phyloP scores from a whole-genome alignment of 2,329 filamentous ascomycete genomes.

The Ceratocystis papillata region DNA sequence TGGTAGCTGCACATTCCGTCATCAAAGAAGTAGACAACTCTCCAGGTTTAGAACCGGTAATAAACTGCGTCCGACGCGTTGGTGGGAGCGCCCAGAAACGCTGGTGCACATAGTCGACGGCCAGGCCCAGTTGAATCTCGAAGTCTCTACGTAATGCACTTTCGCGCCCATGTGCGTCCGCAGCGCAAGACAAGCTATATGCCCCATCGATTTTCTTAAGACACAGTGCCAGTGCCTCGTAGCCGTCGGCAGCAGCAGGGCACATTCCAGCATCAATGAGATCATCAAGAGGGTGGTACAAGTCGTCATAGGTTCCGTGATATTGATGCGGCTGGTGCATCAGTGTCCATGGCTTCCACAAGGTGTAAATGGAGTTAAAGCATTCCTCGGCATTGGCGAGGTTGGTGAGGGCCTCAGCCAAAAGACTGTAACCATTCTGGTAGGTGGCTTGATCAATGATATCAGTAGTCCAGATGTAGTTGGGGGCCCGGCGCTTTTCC shows the following conservation, averaged over 20 bases:
- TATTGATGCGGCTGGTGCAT: background rate
- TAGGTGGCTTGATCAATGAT: conserved; percentile 4
- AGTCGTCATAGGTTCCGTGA: conserved; percentile 10
- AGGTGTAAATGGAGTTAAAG: background rate
- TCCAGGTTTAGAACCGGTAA: background rate
- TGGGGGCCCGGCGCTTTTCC: conserved; percentile 1
- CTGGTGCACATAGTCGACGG: background rate
- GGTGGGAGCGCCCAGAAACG: conserved; percentile 11
- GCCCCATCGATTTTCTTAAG: background rate
- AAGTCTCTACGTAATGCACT: conserved; percentile 10
- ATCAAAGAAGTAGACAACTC: background rate
- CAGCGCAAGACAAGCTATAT: background rate
- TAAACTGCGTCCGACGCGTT: background rate
- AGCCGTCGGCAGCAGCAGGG: background rate
- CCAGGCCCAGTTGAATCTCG: background rate
- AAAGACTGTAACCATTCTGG: background rate
- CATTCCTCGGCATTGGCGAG: background rate
- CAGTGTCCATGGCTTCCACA: conserved; percentile 9
- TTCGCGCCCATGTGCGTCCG: background rate
- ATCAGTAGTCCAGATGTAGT: background rate
- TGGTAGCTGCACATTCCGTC: background rate
- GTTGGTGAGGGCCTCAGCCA: background rate
- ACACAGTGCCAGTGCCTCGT: background rate
- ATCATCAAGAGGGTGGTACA: conserved; percentile 15
- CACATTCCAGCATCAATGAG: background rate